A percentile compares a stretch with the other conserved stretches of the same genome.
These are phyloP conservation scores for Leptomonas pyrrhocoris DNA, from an alignment of 208 protist species.

Conservation along the genomic window DNA sequence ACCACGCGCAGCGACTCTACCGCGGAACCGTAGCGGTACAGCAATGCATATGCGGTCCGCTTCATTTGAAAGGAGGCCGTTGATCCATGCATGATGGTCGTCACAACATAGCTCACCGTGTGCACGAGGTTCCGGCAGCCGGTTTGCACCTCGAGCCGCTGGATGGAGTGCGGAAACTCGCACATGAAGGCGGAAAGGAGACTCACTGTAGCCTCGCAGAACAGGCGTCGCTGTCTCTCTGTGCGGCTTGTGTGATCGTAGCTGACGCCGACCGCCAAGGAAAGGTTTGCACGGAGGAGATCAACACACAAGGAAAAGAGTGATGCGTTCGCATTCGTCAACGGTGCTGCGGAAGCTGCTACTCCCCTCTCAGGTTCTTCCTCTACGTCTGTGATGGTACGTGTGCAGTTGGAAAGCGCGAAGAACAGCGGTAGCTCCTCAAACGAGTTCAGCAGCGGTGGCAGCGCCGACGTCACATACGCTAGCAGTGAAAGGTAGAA, in stretches of 20 bases:
- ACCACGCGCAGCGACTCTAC: slow-evolving; percentile 14
- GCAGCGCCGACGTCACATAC: slow-evolving; percentile 32
- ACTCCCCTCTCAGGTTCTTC: too few relatives aligned
- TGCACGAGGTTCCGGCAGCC: slow-evolving; percentile 12
- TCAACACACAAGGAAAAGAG: slow-evolving; percentile 27
- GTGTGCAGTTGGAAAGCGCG: neutral
- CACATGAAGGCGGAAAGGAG: slow-evolving; percentile 35
- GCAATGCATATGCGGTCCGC: slow-evolving; percentile 13
- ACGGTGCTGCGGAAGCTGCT: neutral
- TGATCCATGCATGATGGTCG: slow-evolving; percentile 8
- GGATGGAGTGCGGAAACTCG: slow-evolving; percentile 30
- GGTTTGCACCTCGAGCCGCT: slow-evolving; percentile 18
- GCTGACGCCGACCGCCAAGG: neutral
- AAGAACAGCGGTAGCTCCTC: slow-evolving; percentile 30
- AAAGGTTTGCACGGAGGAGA: slow-evolving; percentile 13
- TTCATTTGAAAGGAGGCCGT: slow-evolving; percentile 25
- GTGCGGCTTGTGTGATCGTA: neutral
- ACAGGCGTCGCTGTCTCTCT: slow-evolving; percentile 12
- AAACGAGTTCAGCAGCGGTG: slow-evolving; percentile 22
- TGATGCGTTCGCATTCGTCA: neutral
- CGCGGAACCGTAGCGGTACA: slow-evolving; percentile 33
- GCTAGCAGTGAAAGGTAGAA: slow-evolving; percentile 37
- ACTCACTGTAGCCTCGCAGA: slow-evolving; percentile 24
- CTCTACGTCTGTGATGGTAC: neutral
- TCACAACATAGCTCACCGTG: slow-evolving; percentile 11